Evolutionary conservation across 805 yeast species (phyloP).

Genomic region (Vanderwaltozyma tropicalis): DNA sequence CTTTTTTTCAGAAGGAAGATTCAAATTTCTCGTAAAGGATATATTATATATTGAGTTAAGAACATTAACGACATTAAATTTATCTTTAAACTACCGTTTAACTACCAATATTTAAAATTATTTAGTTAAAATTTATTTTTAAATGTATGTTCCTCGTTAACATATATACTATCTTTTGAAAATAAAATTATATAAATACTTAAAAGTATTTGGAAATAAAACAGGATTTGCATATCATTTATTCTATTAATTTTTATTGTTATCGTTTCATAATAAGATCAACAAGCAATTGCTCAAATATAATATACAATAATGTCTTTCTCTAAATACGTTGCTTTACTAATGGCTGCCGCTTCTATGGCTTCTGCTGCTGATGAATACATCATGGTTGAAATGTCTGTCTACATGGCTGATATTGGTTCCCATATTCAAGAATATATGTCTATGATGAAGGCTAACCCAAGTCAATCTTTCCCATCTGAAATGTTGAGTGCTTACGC

Average conservation of each 20-base stretch:
- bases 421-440: constrained; percentile 8
- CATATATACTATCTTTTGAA: too few relatives aligned
- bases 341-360: constrained; percentile 6
- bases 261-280: not conserved
- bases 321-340: constrained; percentile 3
- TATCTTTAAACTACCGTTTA: too few relatives aligned
- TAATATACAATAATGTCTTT: constrained; percentile 1
- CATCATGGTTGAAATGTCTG: constrained; percentile 10
- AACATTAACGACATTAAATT: too few relatives aligned
- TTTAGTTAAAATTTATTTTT: too few relatives aligned
- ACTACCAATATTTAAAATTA: too few relatives aligned
- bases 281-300: not conserved
- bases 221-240: not conserved
- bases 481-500: constrained; percentile 8
- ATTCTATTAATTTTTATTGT: not conserved
- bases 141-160: too few relatives aligned
- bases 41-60: too few relatives aligned
- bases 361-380: constrained; percentile 6
- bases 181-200: too few relatives aligned
- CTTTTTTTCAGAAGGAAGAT: too few relatives aligned
- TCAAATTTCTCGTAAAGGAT: too few relatives aligned
- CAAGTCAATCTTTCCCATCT: constrained; percentile 7
- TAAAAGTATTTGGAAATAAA: too few relatives aligned
- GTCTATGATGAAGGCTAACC: constrained; percentile 5
- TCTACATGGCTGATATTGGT: constrained; percentile 11